Conservation (phyloP, 1,284 basidiomycete species). For the Trichosporon sp. region DNA sequence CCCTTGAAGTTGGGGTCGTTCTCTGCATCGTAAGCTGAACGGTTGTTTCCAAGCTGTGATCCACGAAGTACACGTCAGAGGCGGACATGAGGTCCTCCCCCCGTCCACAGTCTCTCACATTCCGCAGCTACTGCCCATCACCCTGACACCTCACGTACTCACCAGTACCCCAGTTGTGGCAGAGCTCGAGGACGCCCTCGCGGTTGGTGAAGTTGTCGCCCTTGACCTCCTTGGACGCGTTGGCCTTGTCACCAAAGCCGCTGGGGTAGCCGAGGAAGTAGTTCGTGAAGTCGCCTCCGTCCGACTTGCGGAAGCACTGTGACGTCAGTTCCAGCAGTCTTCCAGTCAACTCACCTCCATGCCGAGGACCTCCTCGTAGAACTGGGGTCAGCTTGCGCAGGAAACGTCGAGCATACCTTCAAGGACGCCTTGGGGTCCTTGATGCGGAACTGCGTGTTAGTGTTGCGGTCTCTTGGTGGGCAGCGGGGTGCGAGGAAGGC, state of each 20-base stretch:
- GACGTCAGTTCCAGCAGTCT: background rate
- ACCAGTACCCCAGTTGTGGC: slow-evolving; percentile 85
- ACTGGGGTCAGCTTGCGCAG: slow-evolving; percentile 50
- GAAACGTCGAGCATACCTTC: slow-evolving; percentile 1
- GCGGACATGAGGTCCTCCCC: background rate
- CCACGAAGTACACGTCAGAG: no score
- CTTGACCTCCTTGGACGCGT: slow-evolving; percentile 50
- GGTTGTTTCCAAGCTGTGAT: no score
- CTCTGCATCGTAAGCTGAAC: slow-evolving; percentile 52
- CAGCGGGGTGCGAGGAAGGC: background rate
- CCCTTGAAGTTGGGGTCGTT: slow-evolving; percentile 72
- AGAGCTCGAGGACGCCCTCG: slow-evolving; percentile 73
- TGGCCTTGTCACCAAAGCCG: slow-evolving; percentile 46
- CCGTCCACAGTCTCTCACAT: background rate
- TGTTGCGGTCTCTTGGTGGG: background rate
- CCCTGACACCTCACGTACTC: slow-evolving; percentile 21
- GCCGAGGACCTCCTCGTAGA: slow-evolving; percentile 78
- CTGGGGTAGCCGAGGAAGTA: slow-evolving; percentile 54
- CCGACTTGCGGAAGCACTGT: slow-evolving; percentile 47
- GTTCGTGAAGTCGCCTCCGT: slow-evolving; percentile 56
- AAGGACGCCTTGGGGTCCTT: slow-evolving; percentile 79
- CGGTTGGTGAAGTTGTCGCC: slow-evolving; percentile 45
- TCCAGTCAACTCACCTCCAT: slow-evolving; percentile 65
- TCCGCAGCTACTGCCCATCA: background rate
- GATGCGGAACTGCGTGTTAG: slow-evolving; percentile 75